Percentiles rank a stretch among this genome's conserved stretches.
These are phyloP conservation scores for Thalassiosira mediterranea DNA, from an alignment of 352 stramenopile genomes.

Conservation along the genomic window DNA sequence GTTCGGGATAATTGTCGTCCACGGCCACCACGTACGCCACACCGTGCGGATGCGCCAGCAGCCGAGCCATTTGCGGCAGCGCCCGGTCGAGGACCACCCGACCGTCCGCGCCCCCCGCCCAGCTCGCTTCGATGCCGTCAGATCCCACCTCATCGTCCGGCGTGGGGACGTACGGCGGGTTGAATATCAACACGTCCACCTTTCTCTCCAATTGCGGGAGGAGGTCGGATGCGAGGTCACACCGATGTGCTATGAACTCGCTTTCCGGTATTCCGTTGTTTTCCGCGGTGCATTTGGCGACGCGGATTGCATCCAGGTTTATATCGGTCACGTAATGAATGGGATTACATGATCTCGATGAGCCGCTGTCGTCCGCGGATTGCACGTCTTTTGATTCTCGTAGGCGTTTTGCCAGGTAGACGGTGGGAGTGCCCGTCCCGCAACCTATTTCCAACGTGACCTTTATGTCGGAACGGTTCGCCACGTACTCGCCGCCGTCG, in stretches of 20 bases:
- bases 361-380: constrained; percentile 11
- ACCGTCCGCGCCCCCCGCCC: constrained; percentile 92
- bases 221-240: constrained; percentile 84
- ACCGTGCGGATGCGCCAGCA: constrained; percentile 78
- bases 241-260: constrained; percentile 83
- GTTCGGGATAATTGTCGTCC: constrained; percentile 94
- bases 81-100: constrained; percentile 94
- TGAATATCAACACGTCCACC: constrained; percentile 97
- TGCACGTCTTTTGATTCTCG: constrained; percentile 15
- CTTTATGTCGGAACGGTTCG: constrained; percentile 18
- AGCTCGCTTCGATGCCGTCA: constrained; percentile 94
- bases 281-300: constrained; percentile 87
- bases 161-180: constrained; percentile 98
- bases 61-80: constrained; percentile 88
- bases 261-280: constrained; percentile 84
- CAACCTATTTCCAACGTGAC: constrained; percentile 84
- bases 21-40: constrained; percentile 98
- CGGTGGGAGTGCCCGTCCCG: constrained; percentile 73
- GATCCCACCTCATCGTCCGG: constrained; percentile 91
- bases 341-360: too few species aligned
- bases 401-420: constrained; percentile 67
- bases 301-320: constrained; percentile 88
- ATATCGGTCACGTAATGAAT: constrained; percentile 90
- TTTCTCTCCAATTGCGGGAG: constrained; percentile 56
- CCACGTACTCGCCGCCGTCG: neutral